phyloP scores from a whole-genome alignment of 371 early-diverging fungal species.

The Actinomortierella ambigua region DNA sequence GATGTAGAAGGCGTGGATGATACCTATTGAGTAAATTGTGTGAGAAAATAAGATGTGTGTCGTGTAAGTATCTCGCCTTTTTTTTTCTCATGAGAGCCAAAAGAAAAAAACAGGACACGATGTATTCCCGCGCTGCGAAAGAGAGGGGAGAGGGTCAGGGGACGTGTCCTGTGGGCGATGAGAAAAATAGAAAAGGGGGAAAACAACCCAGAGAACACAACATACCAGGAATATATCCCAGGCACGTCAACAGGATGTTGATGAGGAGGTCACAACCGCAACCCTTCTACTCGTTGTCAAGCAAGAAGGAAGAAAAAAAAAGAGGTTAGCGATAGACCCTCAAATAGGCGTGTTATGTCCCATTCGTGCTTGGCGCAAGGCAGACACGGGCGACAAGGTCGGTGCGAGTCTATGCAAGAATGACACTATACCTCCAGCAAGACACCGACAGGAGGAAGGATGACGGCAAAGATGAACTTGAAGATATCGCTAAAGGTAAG shows the following conservation, averaged over 20 bases:
- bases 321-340: neutral
- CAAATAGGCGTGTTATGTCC: neutral
- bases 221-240: constrained; percentile 85
- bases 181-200: neutral
- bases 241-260: constrained; percentile 75
- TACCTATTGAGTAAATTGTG: constrained; percentile 17
- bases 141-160: neutral
- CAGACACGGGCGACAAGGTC: neutral
- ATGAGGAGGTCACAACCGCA: constrained; percentile 76
- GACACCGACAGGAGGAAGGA: constrained; percentile 56
- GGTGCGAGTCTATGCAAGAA: neutral
- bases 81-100: neutral
- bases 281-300: constrained; percentile 40
- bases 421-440: constrained; percentile 44
- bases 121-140: too few species aligned
- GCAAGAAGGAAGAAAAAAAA: neutral
- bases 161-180: too few species aligned
- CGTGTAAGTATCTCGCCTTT: neutral
- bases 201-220: neutral
- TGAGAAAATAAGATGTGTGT: neutral
- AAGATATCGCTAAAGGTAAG: constrained; percentile 50
- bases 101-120: constrained; percentile 2
- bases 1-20: constrained; percentile 59
- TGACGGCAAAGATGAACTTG: constrained; percentile 52
- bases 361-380: neutral